These are phyloP conservation scores for Talaromyces rugulosus DNA, from an alignment of 2,329 filamentous ascomycete genomes.

Conservation along the genomic window DNA sequence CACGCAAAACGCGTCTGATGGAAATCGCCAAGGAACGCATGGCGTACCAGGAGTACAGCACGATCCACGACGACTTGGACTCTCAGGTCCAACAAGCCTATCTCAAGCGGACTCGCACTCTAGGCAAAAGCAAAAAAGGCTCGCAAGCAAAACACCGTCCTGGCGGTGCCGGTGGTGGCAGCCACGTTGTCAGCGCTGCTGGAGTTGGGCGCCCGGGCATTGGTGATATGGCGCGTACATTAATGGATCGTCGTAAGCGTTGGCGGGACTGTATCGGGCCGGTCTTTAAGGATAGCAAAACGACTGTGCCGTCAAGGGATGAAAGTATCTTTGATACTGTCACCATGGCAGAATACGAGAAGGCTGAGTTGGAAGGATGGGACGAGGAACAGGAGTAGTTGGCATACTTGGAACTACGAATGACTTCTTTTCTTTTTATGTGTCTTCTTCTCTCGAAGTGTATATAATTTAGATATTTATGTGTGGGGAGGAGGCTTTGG, in stretches of 20 bases:
- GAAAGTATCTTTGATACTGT: conserved; percentile 73
- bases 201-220: conserved; percentile 58
- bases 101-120: conserved; percentile 87
- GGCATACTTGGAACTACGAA: neutral
- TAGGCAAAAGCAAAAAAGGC: conserved; percentile 91
- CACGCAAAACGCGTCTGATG: conserved; percentile 78
- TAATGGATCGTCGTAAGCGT: conserved; percentile 85
- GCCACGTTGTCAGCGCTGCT: conserved; percentile 45
- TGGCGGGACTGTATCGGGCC: conserved; percentile 91
- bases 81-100: conserved; percentile 92
- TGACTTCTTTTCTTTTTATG: neutral
- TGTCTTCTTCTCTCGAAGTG: neutral
- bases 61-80: conserved; percentile 94
- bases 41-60: conserved; percentile 94
- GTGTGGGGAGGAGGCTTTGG: neutral
- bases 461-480: neutral
- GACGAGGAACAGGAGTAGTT: conserved; percentile 68
- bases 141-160: conserved; percentile 55
- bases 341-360: conserved; percentile 69
- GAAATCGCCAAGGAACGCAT: conserved; percentile 89
- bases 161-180: conserved; percentile 70
- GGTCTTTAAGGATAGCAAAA: conserved; percentile 79
- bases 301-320: conserved; percentile 63
- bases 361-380: conserved; percentile 74
- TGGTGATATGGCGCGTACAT: conserved; percentile 80